Percentiles rank a stretch among this genome's conserved stretches.
Conservation (phyloP, 140 eudicot species). For the Cichorium intybus region DNA sequence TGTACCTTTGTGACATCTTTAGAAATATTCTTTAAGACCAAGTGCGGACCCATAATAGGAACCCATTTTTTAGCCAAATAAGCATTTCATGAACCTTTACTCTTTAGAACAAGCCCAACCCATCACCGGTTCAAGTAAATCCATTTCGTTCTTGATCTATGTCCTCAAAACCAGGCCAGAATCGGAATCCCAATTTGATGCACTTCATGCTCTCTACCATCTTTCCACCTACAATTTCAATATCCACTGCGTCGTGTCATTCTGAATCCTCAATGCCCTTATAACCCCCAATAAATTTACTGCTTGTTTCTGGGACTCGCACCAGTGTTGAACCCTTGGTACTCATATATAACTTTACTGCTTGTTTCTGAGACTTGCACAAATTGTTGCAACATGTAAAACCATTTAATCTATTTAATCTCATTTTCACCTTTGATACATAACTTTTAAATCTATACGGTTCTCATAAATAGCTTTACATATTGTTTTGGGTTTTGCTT, state of each 20-base stretch:
- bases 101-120: conserved; percentile 85
- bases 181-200: conserved; percentile 65
- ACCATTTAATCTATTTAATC: conserved; percentile 20
- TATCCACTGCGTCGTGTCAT: conserved; percentile 56
- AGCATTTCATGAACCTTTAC: conserved; percentile 73
- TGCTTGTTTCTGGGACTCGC: conserved; percentile 79
- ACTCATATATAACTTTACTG: conserved; percentile 9
- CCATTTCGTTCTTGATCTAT: conserved; percentile 58
- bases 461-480: too few species aligned
- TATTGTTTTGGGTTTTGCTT: too few species aligned
- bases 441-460: too few species aligned
- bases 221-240: conserved; percentile 63
- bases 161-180: conserved; percentile 42
- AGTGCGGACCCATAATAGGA: too few species aligned
- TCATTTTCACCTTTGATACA: too few species aligned
- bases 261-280: conserved; percentile 55
- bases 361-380: conserved; percentile 10
- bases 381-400: conserved; percentile 36
- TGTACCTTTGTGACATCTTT: too few species aligned
- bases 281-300: conserved; percentile 47
- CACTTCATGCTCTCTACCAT: conserved; percentile 77
- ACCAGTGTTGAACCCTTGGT: conserved; percentile 48
- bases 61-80: too few species aligned
- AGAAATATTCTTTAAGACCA: too few species aligned
- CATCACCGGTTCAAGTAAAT: conserved; percentile 62